phyloP scores from a whole-genome alignment of 169 alveolate species.

The Eimeria mitis region DNA sequence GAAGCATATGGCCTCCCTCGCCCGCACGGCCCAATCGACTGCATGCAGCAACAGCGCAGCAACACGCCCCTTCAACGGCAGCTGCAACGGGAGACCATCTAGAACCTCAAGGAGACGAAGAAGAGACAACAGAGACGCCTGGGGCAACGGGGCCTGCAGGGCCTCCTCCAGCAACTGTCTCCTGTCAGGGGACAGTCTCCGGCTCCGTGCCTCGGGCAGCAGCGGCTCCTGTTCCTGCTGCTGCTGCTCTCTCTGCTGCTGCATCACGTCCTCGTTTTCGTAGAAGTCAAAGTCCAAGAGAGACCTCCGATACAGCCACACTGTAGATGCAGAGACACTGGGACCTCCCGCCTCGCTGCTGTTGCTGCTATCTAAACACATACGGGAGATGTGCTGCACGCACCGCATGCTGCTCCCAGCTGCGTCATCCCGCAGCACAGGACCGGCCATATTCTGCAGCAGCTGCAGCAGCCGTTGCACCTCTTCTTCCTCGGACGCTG shows the following conservation, averaged over 20 bases:
- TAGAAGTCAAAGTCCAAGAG: slow-evolving; percentile 76
- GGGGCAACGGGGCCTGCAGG: slow-evolving; percentile 68
- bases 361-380: slow-evolving; percentile 25
- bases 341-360: slow-evolving; percentile 39
- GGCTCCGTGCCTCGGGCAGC: slow-evolving; percentile 31
- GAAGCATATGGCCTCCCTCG: slow-evolving; percentile 81
- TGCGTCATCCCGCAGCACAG: slow-evolving; percentile 64
- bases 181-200: slow-evolving; percentile 15
- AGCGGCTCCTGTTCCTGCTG: slow-evolving; percentile 79
- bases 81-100: slow-evolving; percentile 82
- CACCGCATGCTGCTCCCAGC: slow-evolving; percentile 78
- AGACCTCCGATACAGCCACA: slow-evolving; percentile 75
- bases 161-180: slow-evolving; percentile 40
- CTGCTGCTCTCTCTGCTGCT: slow-evolving; percentile 62
- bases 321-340: slow-evolving; percentile 61
- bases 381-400: slow-evolving; percentile 68
- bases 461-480: slow-evolving; percentile 68
- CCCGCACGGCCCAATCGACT: slow-evolving; percentile 84
- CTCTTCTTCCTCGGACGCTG: slow-evolving; percentile 56
- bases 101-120: slow-evolving; percentile 77
- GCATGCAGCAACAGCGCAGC: slow-evolving; percentile 80
- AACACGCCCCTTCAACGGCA: slow-evolving; percentile 84
- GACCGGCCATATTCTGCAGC: slow-evolving; percentile 58
- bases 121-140: slow-evolving; percentile 74
- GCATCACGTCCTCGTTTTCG: slow-evolving; percentile 61